Evolutionary conservation across 176 grass and related monocot species (phyloP).

Genomic region (Carex pumila): DNA sequence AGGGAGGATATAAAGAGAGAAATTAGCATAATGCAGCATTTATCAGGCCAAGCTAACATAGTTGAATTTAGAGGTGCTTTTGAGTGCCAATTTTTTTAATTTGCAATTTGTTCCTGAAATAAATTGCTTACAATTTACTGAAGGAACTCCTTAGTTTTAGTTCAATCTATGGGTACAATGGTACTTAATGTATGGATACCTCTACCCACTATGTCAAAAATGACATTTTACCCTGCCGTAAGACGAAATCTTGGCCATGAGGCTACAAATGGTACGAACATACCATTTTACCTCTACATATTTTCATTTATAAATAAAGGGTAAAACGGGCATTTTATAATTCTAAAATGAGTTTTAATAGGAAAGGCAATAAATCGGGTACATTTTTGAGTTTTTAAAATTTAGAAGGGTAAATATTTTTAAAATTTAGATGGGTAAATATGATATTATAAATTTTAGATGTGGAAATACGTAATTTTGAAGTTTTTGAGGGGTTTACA

Average conservation of each 20-base stretch:
- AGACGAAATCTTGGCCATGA: not conserved
- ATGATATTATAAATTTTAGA: too few relatives aligned
- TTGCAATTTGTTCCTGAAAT: not conserved
- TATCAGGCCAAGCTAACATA: slow-evolving; percentile 87
- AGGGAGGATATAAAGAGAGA: slow-evolving; percentile 85
- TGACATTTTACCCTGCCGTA: not conserved
- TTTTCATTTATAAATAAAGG: too few relatives aligned
- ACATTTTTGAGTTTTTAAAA: too few relatives aligned
- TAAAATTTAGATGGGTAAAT: too few relatives aligned
- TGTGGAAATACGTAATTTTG: too few relatives aligned
- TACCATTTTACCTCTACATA: not conserved
- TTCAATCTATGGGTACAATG: not conserved
- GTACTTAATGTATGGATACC: not conserved
- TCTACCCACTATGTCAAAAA: not conserved
- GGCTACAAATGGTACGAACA: not conserved
- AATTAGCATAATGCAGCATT: slow-evolving; percentile 97
- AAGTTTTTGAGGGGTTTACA: too few relatives aligned
- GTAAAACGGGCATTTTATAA: too few relatives aligned
- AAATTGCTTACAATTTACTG: not conserved
- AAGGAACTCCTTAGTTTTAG: not conserved
- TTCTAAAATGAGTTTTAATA: too few relatives aligned
- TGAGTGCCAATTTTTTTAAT: not conserved
- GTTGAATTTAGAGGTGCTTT: slow-evolving; percentile 65
- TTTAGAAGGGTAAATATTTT: too few relatives aligned
- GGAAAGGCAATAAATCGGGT: too few relatives aligned